These are phyloP conservation scores for Sarocladium brachiariae DNA, from an alignment of 2,329 filamentous ascomycete genomes.

Conservation along the genomic window DNA sequence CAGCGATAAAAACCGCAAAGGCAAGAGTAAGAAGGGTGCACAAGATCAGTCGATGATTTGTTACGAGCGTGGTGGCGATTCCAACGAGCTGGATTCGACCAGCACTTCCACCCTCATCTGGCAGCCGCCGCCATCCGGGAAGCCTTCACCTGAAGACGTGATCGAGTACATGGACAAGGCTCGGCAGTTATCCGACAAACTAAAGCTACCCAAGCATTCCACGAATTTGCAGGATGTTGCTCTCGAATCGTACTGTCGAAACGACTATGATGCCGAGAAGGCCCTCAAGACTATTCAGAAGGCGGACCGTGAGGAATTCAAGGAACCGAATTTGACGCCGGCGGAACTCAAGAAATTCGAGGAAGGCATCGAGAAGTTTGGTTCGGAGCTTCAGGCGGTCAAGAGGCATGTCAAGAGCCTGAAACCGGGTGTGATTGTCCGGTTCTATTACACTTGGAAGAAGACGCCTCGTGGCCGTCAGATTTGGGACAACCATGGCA, in stretches of 20 bases:
- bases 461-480: conserved; percentile 79
- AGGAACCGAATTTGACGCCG: conserved; percentile 73
- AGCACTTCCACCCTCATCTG: conserved; percentile 73
- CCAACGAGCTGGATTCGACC: conserved; percentile 55
- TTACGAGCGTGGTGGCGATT: conserved; percentile 74
- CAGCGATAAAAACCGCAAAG: conserved; percentile 70
- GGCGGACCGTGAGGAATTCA: conserved; percentile 64
- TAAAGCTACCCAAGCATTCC: conserved; percentile 67
- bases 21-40: conserved; percentile 85
- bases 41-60: conserved; percentile 88
- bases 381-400: conserved; percentile 80
- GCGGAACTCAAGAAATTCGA: conserved; percentile 86
- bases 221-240: conserved; percentile 88
- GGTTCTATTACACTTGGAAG: conserved; percentile 98
- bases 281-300: conserved; percentile 65
- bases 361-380: conserved; percentile 81
- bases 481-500: conserved; percentile 84
- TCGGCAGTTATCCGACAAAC: conserved; percentile 53
- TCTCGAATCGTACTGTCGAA: conserved; percentile 62
- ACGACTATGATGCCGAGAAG: conserved; percentile 63
- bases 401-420: conserved; percentile 81
- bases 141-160: conserved; percentile 49
- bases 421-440: conserved; percentile 71
- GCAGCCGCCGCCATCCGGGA: conserved; percentile 57
- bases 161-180: conserved; percentile 69